A percentile compares a stretch with the other conserved stretches of the same genome.
These are phyloP conservation scores for Pleodorina starrii DNA, from an alignment of 139 green algal genomes.

Conservation along the genomic window DNA sequence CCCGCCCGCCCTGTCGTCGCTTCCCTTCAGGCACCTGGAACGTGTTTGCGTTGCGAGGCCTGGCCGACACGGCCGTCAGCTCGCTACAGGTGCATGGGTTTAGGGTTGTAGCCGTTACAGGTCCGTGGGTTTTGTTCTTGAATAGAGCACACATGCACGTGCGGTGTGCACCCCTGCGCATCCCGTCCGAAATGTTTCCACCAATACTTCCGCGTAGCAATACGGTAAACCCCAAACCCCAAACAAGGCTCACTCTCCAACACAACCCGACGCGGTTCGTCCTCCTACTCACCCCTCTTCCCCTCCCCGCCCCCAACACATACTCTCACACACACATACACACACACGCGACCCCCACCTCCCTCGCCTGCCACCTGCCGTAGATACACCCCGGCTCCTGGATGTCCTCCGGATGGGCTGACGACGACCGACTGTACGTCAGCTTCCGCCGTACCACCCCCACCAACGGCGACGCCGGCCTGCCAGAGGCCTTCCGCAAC, in stretches of 20 bases:
- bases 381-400: not conserved
- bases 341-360: not conserved
- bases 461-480: not conserved
- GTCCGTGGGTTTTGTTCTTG: too few species aligned
- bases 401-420: not conserved
- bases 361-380: not conserved
- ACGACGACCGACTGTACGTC: not conserved
- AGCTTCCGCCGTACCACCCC: not conserved
- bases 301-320: not conserved
- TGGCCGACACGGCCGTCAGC: conserved; percentile 17
- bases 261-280: too few species aligned
- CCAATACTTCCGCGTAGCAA: too few species aligned
- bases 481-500: not conserved
- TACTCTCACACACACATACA: not conserved
- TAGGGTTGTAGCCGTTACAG: too few species aligned
- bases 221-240: too few species aligned
- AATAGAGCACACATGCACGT: too few species aligned
- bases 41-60: not conserved
- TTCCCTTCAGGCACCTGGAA: conserved; percentile 24
- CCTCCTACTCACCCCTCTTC: not conserved
- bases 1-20: too few species aligned
- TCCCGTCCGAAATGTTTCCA: too few species aligned
- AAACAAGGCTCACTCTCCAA: too few species aligned
- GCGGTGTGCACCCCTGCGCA: too few species aligned
- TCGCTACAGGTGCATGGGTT: conserved; percentile 2